Evolutionary conservation across 176 grass and related monocot genomes (phyloP).

Genomic region (Cenchrus fungigraminus): DNA sequence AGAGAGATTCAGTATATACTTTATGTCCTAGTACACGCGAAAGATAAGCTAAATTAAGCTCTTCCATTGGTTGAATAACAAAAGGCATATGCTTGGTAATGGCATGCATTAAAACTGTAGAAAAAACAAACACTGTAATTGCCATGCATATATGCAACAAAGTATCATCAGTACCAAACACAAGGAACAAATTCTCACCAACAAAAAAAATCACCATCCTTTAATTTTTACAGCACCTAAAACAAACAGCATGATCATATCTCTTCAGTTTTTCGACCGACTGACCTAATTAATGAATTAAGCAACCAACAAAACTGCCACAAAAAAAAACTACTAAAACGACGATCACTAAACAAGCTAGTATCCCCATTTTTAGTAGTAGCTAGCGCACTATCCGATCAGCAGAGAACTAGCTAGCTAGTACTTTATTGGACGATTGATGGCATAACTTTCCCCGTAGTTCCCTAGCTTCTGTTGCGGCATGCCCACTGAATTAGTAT

Average conservation of each 20-base stretch:
- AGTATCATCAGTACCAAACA: neutral
- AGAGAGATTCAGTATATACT: neutral
- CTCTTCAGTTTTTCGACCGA: neutral
- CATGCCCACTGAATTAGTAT: neutral
- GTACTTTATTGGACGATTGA: neutral
- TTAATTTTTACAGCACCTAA: neutral
- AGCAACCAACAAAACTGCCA: slow-evolving; percentile 32
- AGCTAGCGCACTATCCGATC: neutral
- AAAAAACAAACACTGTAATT: neutral
- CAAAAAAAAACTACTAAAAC: neutral
- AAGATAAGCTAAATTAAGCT: neutral
- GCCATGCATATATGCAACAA: neutral
- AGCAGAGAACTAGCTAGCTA: no score
- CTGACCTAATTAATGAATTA: slow-evolving; percentile 23
- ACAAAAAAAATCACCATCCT: neutral
- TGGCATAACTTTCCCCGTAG: neutral
- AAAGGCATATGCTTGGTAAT: neutral
- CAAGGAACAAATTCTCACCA: slow-evolving; percentile 14
- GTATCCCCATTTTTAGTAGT: neutral
- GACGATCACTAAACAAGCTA: neutral
- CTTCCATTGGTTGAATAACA: neutral
- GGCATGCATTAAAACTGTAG: neutral
- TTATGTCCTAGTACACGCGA: neutral
- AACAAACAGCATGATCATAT: slow-evolving; percentile 4
- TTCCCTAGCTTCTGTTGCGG: slow-evolving; percentile 19